Evolutionary conservation across 2,329 filamentous ascomycete species (phyloP).

Genomic region (Botrytis byssoidea): DNA sequence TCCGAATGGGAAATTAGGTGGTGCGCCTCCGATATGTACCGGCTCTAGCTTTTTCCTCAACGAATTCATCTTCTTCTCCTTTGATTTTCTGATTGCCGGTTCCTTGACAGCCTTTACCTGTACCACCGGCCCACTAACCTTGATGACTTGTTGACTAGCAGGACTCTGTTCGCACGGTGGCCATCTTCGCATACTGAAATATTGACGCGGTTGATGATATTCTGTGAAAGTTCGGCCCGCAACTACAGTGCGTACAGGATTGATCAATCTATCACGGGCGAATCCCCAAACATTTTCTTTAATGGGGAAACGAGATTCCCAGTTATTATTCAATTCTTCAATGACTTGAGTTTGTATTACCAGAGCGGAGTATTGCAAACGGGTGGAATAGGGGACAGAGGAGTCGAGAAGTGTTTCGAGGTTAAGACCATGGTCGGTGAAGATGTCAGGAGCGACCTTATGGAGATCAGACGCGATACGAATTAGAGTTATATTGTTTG

Average conservation of each 20-base stretch:
- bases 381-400: slow-evolving; percentile 13
- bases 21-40: slow-evolving; percentile 21
- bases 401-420: slow-evolving; percentile 1
- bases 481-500: slow-evolving; percentile 20
- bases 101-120: not conserved
- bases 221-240: not conserved
- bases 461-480: slow-evolving; percentile 29
- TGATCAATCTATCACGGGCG: slow-evolving; percentile 22
- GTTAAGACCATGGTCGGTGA: slow-evolving; percentile 16
- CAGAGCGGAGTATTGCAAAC: not conserved
- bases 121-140: slow-evolving; percentile 23
- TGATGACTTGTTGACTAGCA: slow-evolving; percentile 24
- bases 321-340: slow-evolving; percentile 35
- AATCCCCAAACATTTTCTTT: slow-evolving; percentile 36
- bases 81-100: not conserved
- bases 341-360: slow-evolving; percentile 30
- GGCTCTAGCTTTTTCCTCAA: not conserved
- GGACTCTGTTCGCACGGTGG: slow-evolving; percentile 29
- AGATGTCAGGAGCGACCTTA: slow-evolving; percentile 30
- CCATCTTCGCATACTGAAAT: slow-evolving; percentile 31
- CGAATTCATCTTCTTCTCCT: not conserved
- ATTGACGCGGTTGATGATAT: slow-evolving; percentile 19
- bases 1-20: slow-evolving; percentile 33
- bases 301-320: slow-evolving; percentile 33
- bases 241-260: not conserved